Evolutionary conservation across 1,139 yeast species (phyloP), one percentile per base, ranked within the genome.

Genomic region (Taiozyma sp.): DNA sequence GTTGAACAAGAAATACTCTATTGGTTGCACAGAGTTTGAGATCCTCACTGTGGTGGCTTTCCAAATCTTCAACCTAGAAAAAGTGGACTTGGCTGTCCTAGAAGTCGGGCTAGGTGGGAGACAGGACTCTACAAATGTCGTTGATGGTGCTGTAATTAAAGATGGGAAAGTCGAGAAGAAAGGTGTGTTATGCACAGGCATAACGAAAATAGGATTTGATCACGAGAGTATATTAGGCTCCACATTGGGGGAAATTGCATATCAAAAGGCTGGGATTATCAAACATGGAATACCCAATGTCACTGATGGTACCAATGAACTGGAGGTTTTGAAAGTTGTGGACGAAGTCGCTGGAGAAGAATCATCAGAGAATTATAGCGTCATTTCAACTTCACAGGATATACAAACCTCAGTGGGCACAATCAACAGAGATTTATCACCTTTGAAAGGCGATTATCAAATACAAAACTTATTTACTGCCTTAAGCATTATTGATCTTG

Each of bases 71-170:
- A 76, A 76, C 46, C 64, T 76, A 9, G 76, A 76, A 47, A 68
- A 74, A 13, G 86, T 90, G 2, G 82, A 84, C 38, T 69, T 87
- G 56, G 96, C 96, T 1, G 80, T 91, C 1, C 70, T 92, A 34
- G 98, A 92, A 65, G 97, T 90, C 3, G 98, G 98, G 0, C 72
- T 92, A 8, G 98, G 98, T 3, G 98, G 98, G 0, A 67, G 88
- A 43, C 67, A 84, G 39, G 98, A 92, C 68, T 91, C 97, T 1
- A 92, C 98, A 0, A 92, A 92, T 69, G 88, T 84, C 56, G 50
- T 78, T 50, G 64, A 72, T 0, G 57, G 57, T 2, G 60, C 56
- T 4, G 45, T 48, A 12, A 6, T 54, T 8, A 28, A 28, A 2
- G 43, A 54, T 8, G 69, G 68, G 1, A 30, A 42, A 7, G 47